Conservation (phyloP, 257 asterid species). For the Fraxinus anomala region DNA sequence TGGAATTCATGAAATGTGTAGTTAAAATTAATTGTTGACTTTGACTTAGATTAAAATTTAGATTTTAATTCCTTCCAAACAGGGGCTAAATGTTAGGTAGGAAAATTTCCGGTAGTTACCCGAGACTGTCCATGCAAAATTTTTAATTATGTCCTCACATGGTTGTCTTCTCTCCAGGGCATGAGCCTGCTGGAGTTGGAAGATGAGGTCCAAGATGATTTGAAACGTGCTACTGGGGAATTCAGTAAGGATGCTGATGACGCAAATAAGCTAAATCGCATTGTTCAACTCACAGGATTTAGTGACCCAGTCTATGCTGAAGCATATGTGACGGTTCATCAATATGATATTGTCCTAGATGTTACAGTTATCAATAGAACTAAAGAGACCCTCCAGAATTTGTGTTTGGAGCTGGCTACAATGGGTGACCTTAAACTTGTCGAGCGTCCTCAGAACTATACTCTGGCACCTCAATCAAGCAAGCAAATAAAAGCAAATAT, state of each 20-base stretch:
- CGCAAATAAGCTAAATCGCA: slow-evolving; percentile 81
- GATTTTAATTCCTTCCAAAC: too few species aligned
- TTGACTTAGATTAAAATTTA: too few species aligned
- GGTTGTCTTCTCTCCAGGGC: slow-evolving; percentile 52
- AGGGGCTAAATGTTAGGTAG: background rate
- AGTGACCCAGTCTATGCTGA: slow-evolving; percentile 98
- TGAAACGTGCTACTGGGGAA: slow-evolving; percentile 96
- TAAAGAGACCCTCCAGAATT: slow-evolving; percentile 89
- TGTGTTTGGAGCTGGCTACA: slow-evolving; percentile 93
- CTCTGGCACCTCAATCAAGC: slow-evolving; percentile 89
- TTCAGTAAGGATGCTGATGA: slow-evolving; percentile 79
- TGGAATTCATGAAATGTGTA: too few species aligned
- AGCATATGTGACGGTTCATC: slow-evolving; percentile 95
- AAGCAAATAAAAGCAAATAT: slow-evolving; percentile 92
- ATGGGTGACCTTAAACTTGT: slow-evolving; percentile 98
- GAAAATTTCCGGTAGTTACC: background rate
- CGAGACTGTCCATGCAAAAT: background rate
- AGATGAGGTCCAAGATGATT: slow-evolving; percentile 89
- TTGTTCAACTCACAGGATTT: slow-evolving; percentile 92
- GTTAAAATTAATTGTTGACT: too few species aligned
- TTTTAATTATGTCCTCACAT: background rate
- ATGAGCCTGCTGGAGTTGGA: slow-evolving; percentile 96
- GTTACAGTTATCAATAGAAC: slow-evolving; percentile 89
- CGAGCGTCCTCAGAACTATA: slow-evolving; percentile 95
- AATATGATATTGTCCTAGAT: slow-evolving; percentile 90